Evolutionary conservation across 2,329 filamentous ascomycete species (phyloP), one percentile per base, ranked within the genome.

Genomic region (Stachybotrys chlorohalonatus): DNA sequence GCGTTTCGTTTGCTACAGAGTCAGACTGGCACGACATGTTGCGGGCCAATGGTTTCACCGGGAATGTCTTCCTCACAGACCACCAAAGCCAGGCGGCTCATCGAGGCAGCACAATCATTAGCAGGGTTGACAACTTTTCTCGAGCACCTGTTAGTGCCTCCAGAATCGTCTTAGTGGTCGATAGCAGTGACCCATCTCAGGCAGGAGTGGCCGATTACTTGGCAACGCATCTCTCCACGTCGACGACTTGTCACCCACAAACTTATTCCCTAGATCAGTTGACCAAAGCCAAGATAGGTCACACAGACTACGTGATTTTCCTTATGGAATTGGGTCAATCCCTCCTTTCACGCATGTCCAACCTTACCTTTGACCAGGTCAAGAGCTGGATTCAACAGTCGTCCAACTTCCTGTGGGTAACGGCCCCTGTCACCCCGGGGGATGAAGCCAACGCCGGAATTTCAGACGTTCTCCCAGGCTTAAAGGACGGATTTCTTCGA

Each of bases 41-140:
- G 2, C 42, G 47, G 11, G 36, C 51, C 6, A 56, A 49, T 45
- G 57, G 57, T 5, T 59, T 59, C 50, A 48, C 52, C 4, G 55
- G 55, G 15, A 52, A 46, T 46, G 57, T 54, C 47, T 7, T 54
- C 8, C 6, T 59, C n/a, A 49, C 42, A 31, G 53, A 57, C 31
- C 39, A 16, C 48, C 42, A 55, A 16, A 32, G 17, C 11, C 31
- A 52, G 7, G 53, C 52, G 6, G 13, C 32, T 9, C 52, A 52
- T 46, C n/a, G 47, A 3, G 30, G 47, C 8, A 55, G 55, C 42
- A 49, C 56, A 6, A 54, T 54, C 31, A 51, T 53, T 11, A 52
- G 11, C 16, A 53, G 46, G 24, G 48, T 52, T n/a, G 53, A 30
- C 8, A 9, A 42, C 8, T 2, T 9, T 13, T 42, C 36, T 42